Conservation (phyloP, 2,329 filamentous ascomycete genomes). For the Aureobasidium sp. region DNA sequence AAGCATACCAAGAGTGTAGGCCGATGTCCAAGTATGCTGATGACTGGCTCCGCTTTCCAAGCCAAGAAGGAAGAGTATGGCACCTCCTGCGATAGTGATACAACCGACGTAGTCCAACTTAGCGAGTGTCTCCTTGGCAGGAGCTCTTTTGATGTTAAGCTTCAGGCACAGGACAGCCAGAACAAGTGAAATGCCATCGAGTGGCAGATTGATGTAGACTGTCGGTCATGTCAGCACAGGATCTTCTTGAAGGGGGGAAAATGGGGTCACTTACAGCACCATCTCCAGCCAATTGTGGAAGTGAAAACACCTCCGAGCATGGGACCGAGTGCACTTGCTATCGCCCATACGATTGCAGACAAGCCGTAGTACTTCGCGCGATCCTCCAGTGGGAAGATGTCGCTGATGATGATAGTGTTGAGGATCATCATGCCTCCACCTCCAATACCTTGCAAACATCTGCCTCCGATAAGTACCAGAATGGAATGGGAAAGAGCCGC, state of each 20-base stretch:
- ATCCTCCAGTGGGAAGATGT: constrained; percentile 43
- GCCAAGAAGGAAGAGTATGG: constrained; percentile 46
- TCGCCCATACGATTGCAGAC: constrained; percentile 33
- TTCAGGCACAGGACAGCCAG: constrained; percentile 47
- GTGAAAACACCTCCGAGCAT: constrained; percentile 41
- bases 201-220: constrained; percentile 50
- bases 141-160: constrained; percentile 49
- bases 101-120: constrained; percentile 52
- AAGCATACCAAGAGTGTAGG: constrained; percentile 31
- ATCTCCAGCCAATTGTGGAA: constrained; percentile 9
- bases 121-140: constrained; percentile 40
- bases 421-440: constrained; percentile 43
- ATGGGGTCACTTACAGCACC: constrained; percentile 12
- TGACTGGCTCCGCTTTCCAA: constrained; percentile 46
- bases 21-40: constrained; percentile 33
- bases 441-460: constrained; percentile 49
- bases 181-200: constrained; percentile 42
- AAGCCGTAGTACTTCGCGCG: constrained; percentile 39
- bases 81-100: constrained; percentile 43
- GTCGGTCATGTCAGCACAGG: constrained; percentile 35
- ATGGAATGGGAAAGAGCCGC: constrained; percentile 19
- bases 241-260: constrained; percentile 18
- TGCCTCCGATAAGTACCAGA: constrained; percentile 45
- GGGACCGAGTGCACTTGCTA: constrained; percentile 38
- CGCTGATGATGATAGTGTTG: constrained; percentile 43